Percentiles rank a stretch among this genome's conserved stretches.
Evolutionary conservation across 768 basidiomycete species (phyloP).

Genomic region (Suillus sp.): DNA sequence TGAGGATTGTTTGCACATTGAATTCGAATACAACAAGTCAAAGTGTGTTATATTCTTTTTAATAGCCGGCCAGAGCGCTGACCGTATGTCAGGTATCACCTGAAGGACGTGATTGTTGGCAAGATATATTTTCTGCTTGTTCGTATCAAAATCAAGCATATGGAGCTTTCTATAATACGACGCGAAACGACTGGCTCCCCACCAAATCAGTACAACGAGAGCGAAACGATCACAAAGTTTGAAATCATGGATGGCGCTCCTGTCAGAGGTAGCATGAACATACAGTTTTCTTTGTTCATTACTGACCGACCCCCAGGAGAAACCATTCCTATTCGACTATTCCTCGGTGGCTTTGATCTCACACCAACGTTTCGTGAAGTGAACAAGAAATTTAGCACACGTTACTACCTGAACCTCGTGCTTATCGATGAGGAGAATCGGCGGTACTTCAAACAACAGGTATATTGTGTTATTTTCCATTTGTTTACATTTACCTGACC

Average conservation of each 20-base stretch:
- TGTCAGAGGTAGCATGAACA: constrained; percentile 68
- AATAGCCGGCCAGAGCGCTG: constrained; percentile 7
- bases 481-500: neutral
- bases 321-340: constrained; percentile 96
- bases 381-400: constrained; percentile 97
- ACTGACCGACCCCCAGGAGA: constrained; percentile 61
- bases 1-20: constrained; percentile 98
- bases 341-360: constrained; percentile 97
- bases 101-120: constrained; percentile 99
- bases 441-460: constrained; percentile 97
- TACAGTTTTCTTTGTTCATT: neutral
- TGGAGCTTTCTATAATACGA: constrained; percentile 98
- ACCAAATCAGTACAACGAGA: constrained; percentile 99
- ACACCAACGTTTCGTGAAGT: constrained; percentile 99
- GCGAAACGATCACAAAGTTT: constrained; percentile 98
- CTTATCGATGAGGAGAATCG: constrained; percentile 98
- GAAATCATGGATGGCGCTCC: constrained; percentile 99
- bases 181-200: constrained; percentile 96
- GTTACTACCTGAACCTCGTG: constrained; percentile 97
- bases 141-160: constrained; percentile 99
- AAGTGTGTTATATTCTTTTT: constrained; percentile 61
- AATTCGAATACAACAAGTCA: constrained; percentile 99
- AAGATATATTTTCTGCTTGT: constrained; percentile 99
- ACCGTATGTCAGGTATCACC: constrained; percentile 72
- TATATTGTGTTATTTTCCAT: constrained; percentile 26